Conservation (phyloP, 192 early-diverging fungal species). For the Lobosporangium transversale region DNA sequence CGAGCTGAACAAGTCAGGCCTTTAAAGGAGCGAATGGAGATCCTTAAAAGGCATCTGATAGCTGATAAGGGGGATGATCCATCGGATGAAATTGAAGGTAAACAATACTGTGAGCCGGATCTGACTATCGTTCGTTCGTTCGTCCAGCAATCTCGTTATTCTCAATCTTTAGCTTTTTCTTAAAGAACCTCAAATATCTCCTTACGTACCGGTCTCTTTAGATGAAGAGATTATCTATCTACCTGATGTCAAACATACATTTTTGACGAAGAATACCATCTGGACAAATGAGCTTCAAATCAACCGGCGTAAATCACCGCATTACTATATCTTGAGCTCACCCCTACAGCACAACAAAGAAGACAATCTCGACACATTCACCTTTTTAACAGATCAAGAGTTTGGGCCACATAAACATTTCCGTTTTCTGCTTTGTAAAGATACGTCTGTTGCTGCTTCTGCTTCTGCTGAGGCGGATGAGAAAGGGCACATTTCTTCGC, state of each 20-base stretch:
- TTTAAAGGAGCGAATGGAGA: constrained; percentile 67
- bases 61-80: not conserved
- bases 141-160: no score
- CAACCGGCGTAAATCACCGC: no score
- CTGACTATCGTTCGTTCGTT: no score
- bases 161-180: no score
- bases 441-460: constrained; percentile 1
- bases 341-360: no score
- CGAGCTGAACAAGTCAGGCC: constrained; percentile 66
- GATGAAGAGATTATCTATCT: not conserved
- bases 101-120: no score
- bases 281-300: no score
- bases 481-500: no score
- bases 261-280: no score
- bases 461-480: no score
- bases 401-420: constrained; percentile 35
- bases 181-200: no score
- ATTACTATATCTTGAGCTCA: constrained; percentile 51
- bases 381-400: constrained; percentile 51
- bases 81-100: not conserved
- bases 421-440: constrained; percentile 57
- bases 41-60: constrained; percentile 67
- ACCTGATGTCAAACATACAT: constrained; percentile 20
- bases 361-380: constrained; percentile 38
- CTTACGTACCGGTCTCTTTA: no score